phyloP scores from a whole-genome alignment of 441 rosid genomes.

The Raphanus hybrid region DNA sequence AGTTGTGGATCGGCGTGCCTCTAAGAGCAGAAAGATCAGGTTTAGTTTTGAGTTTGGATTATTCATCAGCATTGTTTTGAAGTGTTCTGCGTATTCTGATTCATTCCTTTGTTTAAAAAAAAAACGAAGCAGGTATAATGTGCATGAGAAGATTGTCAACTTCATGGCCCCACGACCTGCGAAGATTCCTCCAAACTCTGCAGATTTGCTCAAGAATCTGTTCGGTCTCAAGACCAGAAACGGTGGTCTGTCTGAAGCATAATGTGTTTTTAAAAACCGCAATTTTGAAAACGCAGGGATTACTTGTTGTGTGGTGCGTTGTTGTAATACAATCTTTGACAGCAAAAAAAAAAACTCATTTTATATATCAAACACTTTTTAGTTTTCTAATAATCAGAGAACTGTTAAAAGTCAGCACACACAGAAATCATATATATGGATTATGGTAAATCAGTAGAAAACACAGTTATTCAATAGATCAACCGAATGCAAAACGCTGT shows the following conservation, averaged over 20 bases:
- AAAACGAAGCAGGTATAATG: conserved; percentile 60
- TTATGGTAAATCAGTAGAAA: too few relatives aligned
- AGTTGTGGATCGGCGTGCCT: conserved; percentile 87
- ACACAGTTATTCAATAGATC: too few relatives aligned
- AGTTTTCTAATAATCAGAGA: background rate
- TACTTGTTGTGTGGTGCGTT: conserved; percentile 1
- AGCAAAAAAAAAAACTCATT: too few relatives aligned
- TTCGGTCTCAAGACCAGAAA: conserved; percentile 67
- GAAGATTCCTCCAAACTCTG: conserved; percentile 71
- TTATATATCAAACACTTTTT: too few relatives aligned
- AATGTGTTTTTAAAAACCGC: background rate
- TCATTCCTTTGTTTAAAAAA: background rate
- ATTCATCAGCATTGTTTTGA: background rate
- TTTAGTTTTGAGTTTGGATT: conserved; percentile 18
- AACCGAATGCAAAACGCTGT: too few relatives aligned
- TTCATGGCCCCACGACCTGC: conserved; percentile 85
- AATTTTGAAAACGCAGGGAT: conserved; percentile 28
- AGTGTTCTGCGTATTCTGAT: background rate
- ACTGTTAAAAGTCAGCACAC: too few relatives aligned
- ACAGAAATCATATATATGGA: too few relatives aligned
- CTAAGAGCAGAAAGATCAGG: conserved; percentile 94
- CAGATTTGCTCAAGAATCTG: conserved; percentile 74
- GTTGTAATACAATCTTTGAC: conserved; percentile 23
- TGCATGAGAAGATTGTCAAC: conserved; percentile 86
- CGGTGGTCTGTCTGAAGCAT: conserved; percentile 33